phyloP scores from a whole-genome alignment of 192 early-diverging fungal genomes.

The Piromyces sp. region DNA sequence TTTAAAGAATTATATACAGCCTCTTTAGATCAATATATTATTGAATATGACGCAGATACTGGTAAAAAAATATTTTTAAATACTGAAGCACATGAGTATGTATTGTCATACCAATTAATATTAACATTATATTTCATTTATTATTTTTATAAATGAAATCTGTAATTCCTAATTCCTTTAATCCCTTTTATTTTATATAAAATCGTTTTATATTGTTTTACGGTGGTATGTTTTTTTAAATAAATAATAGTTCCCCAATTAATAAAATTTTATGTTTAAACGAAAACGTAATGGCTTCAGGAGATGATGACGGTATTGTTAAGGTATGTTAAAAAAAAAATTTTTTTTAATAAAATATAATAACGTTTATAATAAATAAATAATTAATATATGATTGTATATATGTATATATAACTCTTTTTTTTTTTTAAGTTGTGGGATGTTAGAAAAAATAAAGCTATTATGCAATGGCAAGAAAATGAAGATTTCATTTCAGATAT shows the following conservation, averaged over 20 bases:
- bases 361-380: too few species aligned
- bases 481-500: constrained; percentile 87
- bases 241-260: constrained; percentile 49
- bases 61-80: constrained; percentile 54
- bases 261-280: constrained; percentile 56
- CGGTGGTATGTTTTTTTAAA: too few species aligned
- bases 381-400: too few species aligned
- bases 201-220: too few species aligned
- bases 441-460: constrained; percentile 50
- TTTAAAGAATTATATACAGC: constrained; percentile 49
- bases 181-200: too few species aligned
- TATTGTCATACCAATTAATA: too few species aligned
- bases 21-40: constrained; percentile 72
- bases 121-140: too few species aligned
- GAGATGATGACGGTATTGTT: constrained; percentile 79
- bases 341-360: background rate
- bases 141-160: too few species aligned
- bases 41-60: constrained; percentile 54
- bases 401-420: too few species aligned
- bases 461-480: constrained; percentile 66
- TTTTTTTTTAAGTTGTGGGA: constrained; percentile 93
- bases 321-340: constrained; percentile 26
- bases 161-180: too few species aligned
- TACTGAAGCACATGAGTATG: constrained; percentile 68
- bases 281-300: constrained; percentile 68